Percentiles rank a stretch among this genome's conserved stretches.
Evolutionary conservation across 768 basidiomycete genomes (phyloP).

Genomic region (Jaapia argillacea): DNA sequence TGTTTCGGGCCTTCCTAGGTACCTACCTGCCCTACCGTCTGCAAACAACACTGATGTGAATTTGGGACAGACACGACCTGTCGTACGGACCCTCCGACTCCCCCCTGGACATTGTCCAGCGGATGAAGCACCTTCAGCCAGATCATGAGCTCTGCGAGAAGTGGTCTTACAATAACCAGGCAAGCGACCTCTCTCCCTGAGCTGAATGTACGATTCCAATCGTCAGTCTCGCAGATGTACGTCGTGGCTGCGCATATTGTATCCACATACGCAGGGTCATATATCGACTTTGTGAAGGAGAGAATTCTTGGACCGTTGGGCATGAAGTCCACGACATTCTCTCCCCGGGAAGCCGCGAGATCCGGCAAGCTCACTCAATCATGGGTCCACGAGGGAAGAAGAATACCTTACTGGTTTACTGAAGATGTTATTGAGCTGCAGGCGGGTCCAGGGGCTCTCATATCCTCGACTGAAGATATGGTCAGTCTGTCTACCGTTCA

Average conservation of each 20-base stretch:
- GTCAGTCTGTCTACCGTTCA: conserved; percentile 14
- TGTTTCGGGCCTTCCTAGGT: conserved; percentile 30
- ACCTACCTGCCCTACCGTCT: not conserved
- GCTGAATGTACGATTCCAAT: not conserved
- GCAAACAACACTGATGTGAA: not conserved
- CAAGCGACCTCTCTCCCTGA: conserved; percentile 2
- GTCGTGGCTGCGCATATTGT: conserved; percentile 24
- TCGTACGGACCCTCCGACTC: conserved; percentile 20
- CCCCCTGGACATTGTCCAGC: conserved; percentile 11
- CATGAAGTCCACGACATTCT: conserved; percentile 32
- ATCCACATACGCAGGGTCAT: conserved; percentile 21
- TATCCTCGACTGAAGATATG: conserved; percentile 32
- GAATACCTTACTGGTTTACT: conserved; percentile 21
- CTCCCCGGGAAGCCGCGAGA: conserved; percentile 18
- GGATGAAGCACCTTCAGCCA: conserved; percentile 20
- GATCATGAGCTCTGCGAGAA: conserved; percentile 25
- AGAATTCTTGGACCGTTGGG: conserved; percentile 30
- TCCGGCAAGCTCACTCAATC: conserved; percentile 23
- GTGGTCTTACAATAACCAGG: conserved; percentile 30
- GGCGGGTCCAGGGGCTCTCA: conserved; percentile 33
- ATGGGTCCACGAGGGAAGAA: conserved; percentile 22
- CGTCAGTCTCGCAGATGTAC: conserved; percentile 25
- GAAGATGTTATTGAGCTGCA: conserved; percentile 15
- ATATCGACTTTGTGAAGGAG: conserved; percentile 28
- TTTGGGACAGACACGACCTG: conserved; percentile 21